phyloP scores from a whole-genome alignment of 192 early-diverging fungal species.

The Gaertneriomyces semiglobifer region DNA sequence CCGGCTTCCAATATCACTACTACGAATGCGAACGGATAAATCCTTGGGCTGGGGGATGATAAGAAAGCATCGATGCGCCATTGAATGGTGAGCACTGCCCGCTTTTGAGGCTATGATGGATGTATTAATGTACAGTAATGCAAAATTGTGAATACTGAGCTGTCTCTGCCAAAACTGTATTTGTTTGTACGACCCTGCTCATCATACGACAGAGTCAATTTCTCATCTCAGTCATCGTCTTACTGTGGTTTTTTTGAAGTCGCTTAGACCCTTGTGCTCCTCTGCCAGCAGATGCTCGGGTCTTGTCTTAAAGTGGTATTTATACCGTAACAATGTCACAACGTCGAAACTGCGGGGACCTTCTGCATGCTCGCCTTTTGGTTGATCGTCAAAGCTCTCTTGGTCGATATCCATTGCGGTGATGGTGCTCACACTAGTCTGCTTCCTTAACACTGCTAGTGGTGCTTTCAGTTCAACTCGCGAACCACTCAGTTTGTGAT shows the following conservation, averaged over 20 bases:
- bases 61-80: too few relatives aligned
- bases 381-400: not conserved
- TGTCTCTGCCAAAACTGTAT: too few relatives aligned
- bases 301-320: conserved; percentile 28
- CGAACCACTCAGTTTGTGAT: conserved; percentile 26
- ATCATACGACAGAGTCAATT: too few relatives aligned
- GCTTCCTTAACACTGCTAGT: conserved; percentile 20
- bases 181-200: too few relatives aligned
- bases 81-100: too few relatives aligned
- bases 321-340: conserved; percentile 21
- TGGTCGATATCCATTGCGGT: not conserved
- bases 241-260: not conserved
- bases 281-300: conserved; percentile 28
- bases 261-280: conserved; percentile 21
- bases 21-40: too few relatives aligned
- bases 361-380: not conserved
- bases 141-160: too few relatives aligned
- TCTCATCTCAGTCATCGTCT: too few relatives aligned
- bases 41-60: too few relatives aligned
- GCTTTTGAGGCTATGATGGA: too few relatives aligned
- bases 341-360: conserved; percentile 17
- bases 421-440: not conserved
- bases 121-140: too few relatives aligned
- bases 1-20: too few relatives aligned
- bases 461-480: conserved; percentile 22